phyloP scores from a whole-genome alignment of 352 stramenopile species.

The Phytophthora crassamura region DNA sequence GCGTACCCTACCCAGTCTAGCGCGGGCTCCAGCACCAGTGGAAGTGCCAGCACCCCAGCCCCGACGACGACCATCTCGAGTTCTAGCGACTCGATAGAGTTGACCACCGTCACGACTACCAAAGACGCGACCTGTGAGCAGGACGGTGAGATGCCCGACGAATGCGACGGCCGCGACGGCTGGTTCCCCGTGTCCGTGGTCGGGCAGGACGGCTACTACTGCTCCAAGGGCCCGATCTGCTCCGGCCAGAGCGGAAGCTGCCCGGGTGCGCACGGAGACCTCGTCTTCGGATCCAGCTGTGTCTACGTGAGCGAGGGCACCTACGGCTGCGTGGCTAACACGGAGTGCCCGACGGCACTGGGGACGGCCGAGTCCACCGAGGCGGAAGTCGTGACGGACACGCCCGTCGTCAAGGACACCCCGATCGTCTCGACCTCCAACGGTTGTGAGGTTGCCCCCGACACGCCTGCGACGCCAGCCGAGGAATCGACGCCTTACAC shows the following conservation, averaged over 20 bases:
- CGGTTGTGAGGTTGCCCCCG: constrained; percentile 23
- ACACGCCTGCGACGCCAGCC: constrained; percentile 8
- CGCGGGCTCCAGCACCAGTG: constrained; percentile 8
- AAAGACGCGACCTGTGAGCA: constrained; percentile 16
- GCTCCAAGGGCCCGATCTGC: constrained; percentile 40
- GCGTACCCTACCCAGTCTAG: constrained; percentile 10
- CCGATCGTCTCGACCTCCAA: constrained; percentile 2
- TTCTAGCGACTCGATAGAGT: background rate
- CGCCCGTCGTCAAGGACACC: background rate
- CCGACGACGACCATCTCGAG: background rate
- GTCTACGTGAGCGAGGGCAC: constrained; percentile 19
- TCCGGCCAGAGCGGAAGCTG: constrained; percentile 28
- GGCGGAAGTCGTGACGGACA: background rate
- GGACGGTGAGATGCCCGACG: constrained; percentile 22
- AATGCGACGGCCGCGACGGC: constrained; percentile 37
- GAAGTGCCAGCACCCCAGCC: background rate
- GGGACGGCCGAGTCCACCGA: constrained; percentile 1
- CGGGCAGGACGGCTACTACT: constrained; percentile 36
- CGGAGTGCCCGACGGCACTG: constrained; percentile 17
- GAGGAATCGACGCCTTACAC: constrained; percentile 9
- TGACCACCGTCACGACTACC: background rate
- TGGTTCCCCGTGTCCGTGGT: constrained; percentile 46
- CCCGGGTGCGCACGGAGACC: constrained; percentile 28
- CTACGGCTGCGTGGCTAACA: constrained; percentile 41
- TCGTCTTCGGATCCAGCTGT: constrained; percentile 37